These are phyloP conservation scores for Erodium texanum DNA, from an alignment of 441 rosid species.

Conservation along the genomic window DNA sequence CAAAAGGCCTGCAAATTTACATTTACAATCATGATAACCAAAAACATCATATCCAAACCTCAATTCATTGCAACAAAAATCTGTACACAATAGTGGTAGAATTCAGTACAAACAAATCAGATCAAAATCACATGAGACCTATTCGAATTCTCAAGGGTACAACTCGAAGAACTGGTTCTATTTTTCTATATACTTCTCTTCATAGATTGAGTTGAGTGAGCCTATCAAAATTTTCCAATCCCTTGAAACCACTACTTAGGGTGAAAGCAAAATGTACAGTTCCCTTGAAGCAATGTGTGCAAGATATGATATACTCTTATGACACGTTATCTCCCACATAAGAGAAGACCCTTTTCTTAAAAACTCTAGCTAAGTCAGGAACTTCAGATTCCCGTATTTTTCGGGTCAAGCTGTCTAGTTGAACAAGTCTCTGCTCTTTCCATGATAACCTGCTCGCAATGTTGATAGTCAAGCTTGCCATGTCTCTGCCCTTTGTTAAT, in stretches of 20 bases:
- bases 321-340: slow-evolving; percentile 44
- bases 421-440: slow-evolving; percentile 24
- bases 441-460: slow-evolving; percentile 62
- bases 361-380: slow-evolving; percentile 48
- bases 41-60: background rate
- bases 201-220: background rate
- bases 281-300: background rate
- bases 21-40: background rate
- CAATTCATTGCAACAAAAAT: background rate
- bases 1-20: background rate
- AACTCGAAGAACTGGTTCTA: background rate
- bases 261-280: background rate
- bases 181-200: slow-evolving; percentile 3
- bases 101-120: background rate
- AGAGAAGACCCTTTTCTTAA: slow-evolving; percentile 56
- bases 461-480: slow-evolving; percentile 64
- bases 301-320: slow-evolving; percentile 10
- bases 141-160: background rate
- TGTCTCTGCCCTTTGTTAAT: slow-evolving; percentile 62
- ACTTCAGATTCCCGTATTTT: slow-evolving; percentile 57
- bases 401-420: slow-evolving; percentile 23
- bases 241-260: background rate
- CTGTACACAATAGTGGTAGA: too few relatives aligned
- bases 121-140: background rate
- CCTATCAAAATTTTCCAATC: background rate